Evolutionary conservation across 2,329 filamentous ascomycete genomes (phyloP).

Genomic region (Pseudogymnoascus sp.): DNA sequence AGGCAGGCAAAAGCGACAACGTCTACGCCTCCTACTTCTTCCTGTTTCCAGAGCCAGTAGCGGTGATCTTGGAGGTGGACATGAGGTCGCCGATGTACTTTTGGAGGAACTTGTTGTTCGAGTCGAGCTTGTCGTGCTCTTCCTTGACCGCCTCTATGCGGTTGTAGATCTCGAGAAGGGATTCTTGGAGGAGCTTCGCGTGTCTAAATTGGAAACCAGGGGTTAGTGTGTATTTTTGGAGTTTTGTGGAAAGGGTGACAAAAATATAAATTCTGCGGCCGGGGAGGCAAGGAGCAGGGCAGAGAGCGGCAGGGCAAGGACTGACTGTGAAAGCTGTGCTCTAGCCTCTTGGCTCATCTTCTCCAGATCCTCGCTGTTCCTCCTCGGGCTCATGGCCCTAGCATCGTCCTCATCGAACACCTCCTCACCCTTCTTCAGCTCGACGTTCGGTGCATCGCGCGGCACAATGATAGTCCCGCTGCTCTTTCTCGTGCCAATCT

Average conservation of each 20-base stretch:
- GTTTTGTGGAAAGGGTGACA: not conserved
- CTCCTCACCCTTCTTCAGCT: constrained; percentile 61
- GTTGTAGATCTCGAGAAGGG: constrained; percentile 81
- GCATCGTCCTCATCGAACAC: constrained; percentile 78
- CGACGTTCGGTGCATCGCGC: constrained; percentile 66
- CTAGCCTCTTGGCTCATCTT: constrained; percentile 78
- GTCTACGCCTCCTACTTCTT: constrained; percentile 13
- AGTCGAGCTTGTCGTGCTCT: constrained; percentile 94
- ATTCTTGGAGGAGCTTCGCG: constrained; percentile 81
- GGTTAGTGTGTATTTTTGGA: not conserved
- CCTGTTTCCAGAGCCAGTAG: constrained; percentile 28
- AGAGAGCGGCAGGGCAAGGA: constrained; percentile 24
- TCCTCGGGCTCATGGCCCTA: constrained; percentile 85
- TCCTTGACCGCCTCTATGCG: constrained; percentile 90
- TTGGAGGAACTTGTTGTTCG: constrained; percentile 93
- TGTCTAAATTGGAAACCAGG: constrained; percentile 51
- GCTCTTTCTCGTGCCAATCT: constrained; percentile 66
- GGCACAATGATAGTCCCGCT: constrained; percentile 79
- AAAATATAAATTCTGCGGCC: not conserved
- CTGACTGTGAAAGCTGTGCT: constrained; percentile 50
- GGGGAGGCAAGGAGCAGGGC: not conserved
- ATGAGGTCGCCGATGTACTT: constrained; percentile 97
- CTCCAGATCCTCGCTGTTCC: constrained; percentile 87
- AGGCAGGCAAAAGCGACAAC: constrained; percentile 1
- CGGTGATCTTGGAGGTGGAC: constrained; percentile 71